phyloP scores from a whole-genome alignment of 1,139 yeast species.

The Suhomyces maxii region DNA sequence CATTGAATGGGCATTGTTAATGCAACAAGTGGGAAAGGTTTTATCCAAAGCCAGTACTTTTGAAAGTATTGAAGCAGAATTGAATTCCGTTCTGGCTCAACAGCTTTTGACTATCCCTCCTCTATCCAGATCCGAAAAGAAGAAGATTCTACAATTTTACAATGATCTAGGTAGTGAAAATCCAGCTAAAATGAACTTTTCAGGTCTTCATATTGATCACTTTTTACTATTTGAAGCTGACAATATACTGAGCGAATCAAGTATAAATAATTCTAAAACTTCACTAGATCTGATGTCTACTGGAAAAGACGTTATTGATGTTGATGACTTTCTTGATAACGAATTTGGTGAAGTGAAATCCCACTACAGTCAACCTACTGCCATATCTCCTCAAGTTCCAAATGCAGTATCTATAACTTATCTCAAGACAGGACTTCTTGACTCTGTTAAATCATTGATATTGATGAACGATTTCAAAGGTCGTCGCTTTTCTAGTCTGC shows the following conservation, averaged over 20 bases:
- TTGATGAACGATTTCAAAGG: background rate
- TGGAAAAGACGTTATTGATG: background rate
- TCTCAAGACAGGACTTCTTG: constrained; percentile 1
- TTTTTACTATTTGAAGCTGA: background rate
- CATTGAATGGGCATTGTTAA: background rate
- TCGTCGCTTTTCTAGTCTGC: constrained; percentile 1
- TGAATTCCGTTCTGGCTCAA: background rate
- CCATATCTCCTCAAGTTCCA: background rate
- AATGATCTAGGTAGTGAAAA: background rate
- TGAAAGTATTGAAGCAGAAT: background rate
- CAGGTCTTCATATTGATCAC: background rate
- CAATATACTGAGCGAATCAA: background rate
- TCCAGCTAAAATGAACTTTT: background rate
- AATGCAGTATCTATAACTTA: background rate
- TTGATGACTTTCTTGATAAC: background rate
- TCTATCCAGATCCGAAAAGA: background rate
- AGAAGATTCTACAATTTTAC: background rate
- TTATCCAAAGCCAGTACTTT: background rate
- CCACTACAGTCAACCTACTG: background rate
- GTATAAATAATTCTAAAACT: background rate
- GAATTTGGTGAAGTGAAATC: constrained; percentile 1
- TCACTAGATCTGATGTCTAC: background rate
- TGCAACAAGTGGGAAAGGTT: background rate
- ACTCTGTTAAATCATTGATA: constrained; percentile 8
- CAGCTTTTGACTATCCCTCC: background rate